Base-by-base conservation (phyloP, 805 yeast species). In the Ogataea paraovalis region DNA sequence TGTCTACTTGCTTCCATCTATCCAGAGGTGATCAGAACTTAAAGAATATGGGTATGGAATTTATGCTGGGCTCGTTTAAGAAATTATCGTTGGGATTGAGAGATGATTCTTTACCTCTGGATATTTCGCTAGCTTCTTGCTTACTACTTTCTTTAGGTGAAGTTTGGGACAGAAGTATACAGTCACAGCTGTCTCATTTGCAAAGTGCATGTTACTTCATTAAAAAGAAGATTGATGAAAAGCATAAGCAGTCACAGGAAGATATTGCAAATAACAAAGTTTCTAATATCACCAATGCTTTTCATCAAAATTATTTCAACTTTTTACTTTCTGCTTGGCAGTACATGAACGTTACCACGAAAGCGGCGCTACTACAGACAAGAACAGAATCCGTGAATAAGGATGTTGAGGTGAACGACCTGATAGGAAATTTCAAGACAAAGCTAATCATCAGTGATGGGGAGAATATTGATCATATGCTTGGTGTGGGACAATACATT, bases 271-370 rank as follows among this genome's bases (percentile, higher is more conserved):
- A 22, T 21, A 37, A 37, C 14, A 20, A 19, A 14, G 23, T 23
- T n/a, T 34, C 34, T 10, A 4, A 21, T 16, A 37, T 28, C 21
- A 34, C 25, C 14, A 38, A 43, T 33, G 42, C 33, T 10, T 36
- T 37, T 13, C 39, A 39, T 18, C 44, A 33, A 8, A 40, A 44
- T 4, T 38, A 42, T 4, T 55, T 53, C 27, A 39, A 49, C 23
- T 57, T 55, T 37, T 44, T 57, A 20, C 47, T 48, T 38, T 47
- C 53, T 20, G 58, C 57, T 10, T 57, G 59, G 61, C 56, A 55
- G 33, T 57, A 52, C 47, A 48, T 55, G 50, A 48, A 52, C 25
- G 56, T 57, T 34, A 44, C 51, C 3, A 48, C 54, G 2, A 51
- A 49, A 33, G 38, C 50, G 8, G 46, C 51, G 2, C 33, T 50